phyloP scores from a whole-genome alignment of 2,329 filamentous ascomycete species.

The Paracorniculantispora psalliotae region DNA sequence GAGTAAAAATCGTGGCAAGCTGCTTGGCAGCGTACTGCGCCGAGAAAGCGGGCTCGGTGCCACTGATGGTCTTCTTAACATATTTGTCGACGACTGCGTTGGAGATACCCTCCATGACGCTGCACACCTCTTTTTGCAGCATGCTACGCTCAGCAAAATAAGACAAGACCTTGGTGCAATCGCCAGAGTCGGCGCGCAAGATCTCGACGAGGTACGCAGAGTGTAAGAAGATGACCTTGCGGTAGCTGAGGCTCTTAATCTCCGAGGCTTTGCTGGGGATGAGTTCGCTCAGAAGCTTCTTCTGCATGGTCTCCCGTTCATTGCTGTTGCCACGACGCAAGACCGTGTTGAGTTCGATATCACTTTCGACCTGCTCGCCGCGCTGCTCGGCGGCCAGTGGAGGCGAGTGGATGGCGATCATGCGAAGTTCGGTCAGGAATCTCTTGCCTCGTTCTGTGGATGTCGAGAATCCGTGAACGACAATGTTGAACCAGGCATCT shows the following conservation, averaged over 20 bases:
- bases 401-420: conserved; percentile 81
- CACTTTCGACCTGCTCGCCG: conserved; percentile 86
- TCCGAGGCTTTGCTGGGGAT: conserved; percentile 73
- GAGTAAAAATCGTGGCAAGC: conserved; percentile 76
- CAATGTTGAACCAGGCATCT: conserved; percentile 98
- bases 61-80: conserved; percentile 67
- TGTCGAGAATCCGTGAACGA: conserved; percentile 83
- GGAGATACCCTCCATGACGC: conserved; percentile 60
- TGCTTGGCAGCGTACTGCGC: conserved; percentile 87
- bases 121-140: conserved; percentile 58
- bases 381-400: conserved; percentile 84
- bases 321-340: conserved; percentile 79
- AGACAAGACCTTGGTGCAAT: conserved; percentile 81
- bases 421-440: conserved; percentile 70
- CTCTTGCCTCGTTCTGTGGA: conserved; percentile 68
- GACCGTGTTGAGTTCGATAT: conserved; percentile 93
- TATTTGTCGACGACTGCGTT: conserved; percentile 74
- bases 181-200: conserved; percentile 76
- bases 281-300: conserved; percentile 67
- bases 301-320: conserved; percentile 74
- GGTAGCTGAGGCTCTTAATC: conserved; percentile 77
- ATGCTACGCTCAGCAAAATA: conserved; percentile 95
- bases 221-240: conserved; percentile 87
- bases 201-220: conserved; percentile 86
- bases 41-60: conserved; percentile 72